A percentile compares a stretch with the other conserved stretches of the same genome.
Conservation (phyloP, 2,329 filamentous ascomycete species). For the Ophiobolus disseminans region DNA sequence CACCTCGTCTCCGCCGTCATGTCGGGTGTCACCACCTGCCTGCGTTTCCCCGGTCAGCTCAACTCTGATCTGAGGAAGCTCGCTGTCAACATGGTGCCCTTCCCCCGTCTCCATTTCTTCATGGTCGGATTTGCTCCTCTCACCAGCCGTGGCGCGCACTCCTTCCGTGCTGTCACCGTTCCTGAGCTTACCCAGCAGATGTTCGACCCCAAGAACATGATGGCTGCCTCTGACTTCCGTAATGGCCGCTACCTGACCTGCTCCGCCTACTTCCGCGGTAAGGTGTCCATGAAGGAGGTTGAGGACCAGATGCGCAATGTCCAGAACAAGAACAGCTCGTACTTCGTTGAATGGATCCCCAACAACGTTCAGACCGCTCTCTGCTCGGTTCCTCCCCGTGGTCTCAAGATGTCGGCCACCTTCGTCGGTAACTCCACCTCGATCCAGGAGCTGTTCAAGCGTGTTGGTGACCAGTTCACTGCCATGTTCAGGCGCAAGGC, state of each 20-base stretch:
- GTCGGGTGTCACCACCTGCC: conserved; percentile 97
- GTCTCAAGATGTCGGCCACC: conserved; percentile 98
- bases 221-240: conserved; percentile 99
- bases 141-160: conserved; percentile 88
- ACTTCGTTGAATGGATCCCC: conserved; percentile 99
- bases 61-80: conserved; percentile 99
- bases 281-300: conserved; percentile 99
- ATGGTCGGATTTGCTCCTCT: conserved; percentile 99
- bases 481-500: conserved; percentile 99
- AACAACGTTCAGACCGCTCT: conserved; percentile 99
- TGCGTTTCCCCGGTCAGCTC: conserved; percentile 99
- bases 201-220: conserved; percentile 99
- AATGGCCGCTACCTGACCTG: conserved; percentile 99
- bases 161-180: conserved; percentile 96
- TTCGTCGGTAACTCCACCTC: conserved; percentile 99
- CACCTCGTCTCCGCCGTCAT: conserved; percentile 99
- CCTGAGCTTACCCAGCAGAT: conserved; percentile 99
- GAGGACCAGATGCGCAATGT: conserved; percentile 99
- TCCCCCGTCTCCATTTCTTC: conserved; percentile 99
- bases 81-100: conserved; percentile 99
- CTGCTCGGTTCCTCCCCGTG: conserved; percentile 96
- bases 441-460: conserved; percentile 99
- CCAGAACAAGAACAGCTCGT: conserved; percentile 99
- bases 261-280: conserved; percentile 99
- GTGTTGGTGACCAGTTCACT: conserved; percentile 98